Percentiles rank a stretch among this genome's conserved stretches.
Evolutionary conservation across 495 filamentous ascomycete genomes (phyloP).

Genomic region (Hyaloscypha bicolor): DNA sequence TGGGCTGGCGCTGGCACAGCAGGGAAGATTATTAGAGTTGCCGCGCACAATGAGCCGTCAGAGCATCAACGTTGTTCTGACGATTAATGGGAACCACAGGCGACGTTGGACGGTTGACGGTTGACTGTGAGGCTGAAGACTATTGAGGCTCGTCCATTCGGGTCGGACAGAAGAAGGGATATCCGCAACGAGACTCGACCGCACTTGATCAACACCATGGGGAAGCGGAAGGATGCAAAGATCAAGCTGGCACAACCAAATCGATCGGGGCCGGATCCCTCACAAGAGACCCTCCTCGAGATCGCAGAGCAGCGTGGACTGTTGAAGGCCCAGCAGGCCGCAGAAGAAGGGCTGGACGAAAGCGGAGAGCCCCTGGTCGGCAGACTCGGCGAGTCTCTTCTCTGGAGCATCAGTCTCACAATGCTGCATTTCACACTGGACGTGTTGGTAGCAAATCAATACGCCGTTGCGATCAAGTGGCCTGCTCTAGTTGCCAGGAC

Average conservation of each 20-base stretch:
- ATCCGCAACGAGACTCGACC: neutral
- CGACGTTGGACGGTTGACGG: neutral
- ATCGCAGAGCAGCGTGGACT: conserved; percentile 61
- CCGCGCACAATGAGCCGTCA: neutral
- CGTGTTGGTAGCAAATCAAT: conserved; percentile 90
- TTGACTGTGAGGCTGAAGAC: neutral
- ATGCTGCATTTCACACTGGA: conserved; percentile 88
- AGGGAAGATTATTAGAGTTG: conserved; percentile 2
- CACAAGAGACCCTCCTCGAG: conserved; percentile 62
- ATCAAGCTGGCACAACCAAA: conserved; percentile 64
- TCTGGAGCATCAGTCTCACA: conserved; percentile 70
- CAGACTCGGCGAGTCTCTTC: conserved; percentile 58
- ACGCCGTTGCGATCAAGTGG: conserved; percentile 69
- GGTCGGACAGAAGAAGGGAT: neutral
- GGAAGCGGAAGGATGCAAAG: conserved; percentile 46
- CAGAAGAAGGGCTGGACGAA: conserved; percentile 37
- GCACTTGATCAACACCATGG: conserved; percentile 21
- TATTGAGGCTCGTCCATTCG: neutral
- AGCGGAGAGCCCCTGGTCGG: conserved; percentile 42
- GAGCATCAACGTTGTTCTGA: neutral
- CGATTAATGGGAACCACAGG: neutral
- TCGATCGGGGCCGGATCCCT: conserved; percentile 50
- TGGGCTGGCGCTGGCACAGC: neutral
- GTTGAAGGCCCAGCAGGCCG: conserved; percentile 42
- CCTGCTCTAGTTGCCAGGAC: conserved; percentile 54